A percentile compares a stretch with the other conserved stretches of the same genome.
phyloP scores from a whole-genome alignment of 768 basidiomycete genomes.

The Macrolepiota dolichaula region DNA sequence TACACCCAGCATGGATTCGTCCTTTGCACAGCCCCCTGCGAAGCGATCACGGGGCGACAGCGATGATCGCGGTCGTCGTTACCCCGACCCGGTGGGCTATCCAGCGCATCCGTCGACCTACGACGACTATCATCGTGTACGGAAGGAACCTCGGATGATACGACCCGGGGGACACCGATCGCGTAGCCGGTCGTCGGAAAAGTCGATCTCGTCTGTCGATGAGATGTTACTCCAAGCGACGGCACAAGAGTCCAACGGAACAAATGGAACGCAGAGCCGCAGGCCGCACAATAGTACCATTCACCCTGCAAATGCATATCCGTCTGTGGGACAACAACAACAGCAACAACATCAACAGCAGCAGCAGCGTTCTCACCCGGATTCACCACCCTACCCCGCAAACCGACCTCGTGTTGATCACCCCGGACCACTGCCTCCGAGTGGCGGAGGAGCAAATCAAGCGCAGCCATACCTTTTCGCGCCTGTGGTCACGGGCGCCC shows the following conservation, averaged over 20 bases:
- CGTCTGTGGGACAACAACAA: neutral
- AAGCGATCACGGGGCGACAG: slow-evolving; percentile 16
- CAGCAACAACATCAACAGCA: slow-evolving; percentile 1
- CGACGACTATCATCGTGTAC: slow-evolving; percentile 8
- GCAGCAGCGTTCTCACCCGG: slow-evolving; percentile 12
- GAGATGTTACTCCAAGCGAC: slow-evolving; percentile 42
- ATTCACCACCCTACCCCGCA: slow-evolving; percentile 10
- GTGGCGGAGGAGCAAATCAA: slow-evolving; percentile 19
- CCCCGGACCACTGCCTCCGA: slow-evolving; percentile 16
- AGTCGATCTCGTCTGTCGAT: slow-evolving; percentile 36
- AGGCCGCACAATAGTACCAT: neutral
- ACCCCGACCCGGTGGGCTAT: slow-evolving; percentile 27
- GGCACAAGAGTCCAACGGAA: slow-evolving; percentile 23
- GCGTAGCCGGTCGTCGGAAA: slow-evolving; percentile 31
- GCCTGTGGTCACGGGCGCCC: slow-evolving; percentile 69
- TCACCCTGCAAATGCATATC: slow-evolving; percentile 3
- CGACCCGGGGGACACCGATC: slow-evolving; percentile 24
- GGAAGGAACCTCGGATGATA: slow-evolving; percentile 13
- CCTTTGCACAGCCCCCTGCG: slow-evolving; percentile 31
- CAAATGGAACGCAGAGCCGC: neutral
- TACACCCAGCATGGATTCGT: slow-evolving; percentile 35
- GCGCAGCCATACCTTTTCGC: slow-evolving; percentile 57
- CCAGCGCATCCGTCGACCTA: slow-evolving; percentile 9
- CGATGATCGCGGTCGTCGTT: slow-evolving; percentile 20
- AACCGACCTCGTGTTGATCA: slow-evolving; percentile 15